Base-by-base conservation (phyloP, 305 asterid species). In the Euphrasia arctica region DNA sequence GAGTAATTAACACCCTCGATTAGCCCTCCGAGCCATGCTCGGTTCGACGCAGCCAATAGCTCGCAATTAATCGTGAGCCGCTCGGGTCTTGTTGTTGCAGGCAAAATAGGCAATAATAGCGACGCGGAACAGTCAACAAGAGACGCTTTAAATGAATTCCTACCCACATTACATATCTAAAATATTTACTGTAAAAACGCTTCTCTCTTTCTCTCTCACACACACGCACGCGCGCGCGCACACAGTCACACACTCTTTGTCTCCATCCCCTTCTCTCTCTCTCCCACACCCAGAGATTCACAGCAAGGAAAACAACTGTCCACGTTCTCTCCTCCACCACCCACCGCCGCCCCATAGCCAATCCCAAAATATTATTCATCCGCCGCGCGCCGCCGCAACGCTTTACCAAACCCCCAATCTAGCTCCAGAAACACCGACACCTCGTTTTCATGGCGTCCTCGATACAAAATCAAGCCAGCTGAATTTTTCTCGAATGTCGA, bases 401-500 rank as follows among this genome's bases (percentile, higher is more conserved):
- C 79, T 31, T 5, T 6, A 13, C 8, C 25, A 49, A 60, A 68
- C 64, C 36, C 65, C 65, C 57, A 64, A 5, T 55, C 59, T 63
- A 54, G 3, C 15, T 7, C 55, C 27, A 27, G 42, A 28, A 22
- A 13, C 72, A 43, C 5, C 54, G 64, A 74, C 50, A 18, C 59
- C 5, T 8, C 0, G 51, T 47, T 71, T 54, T 4, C 39, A 76
- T 79, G 87, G 58, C 8, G 80, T 50, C 55, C 68, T 60, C 58
- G 18, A 4, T 61, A 15, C 66, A 60, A 58, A 67, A 52, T 67
- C 76, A 62, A 48, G 64, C 41, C 66, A 36, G 69, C 50, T 73
- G 77, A 67, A 59, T 45, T 58, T 28, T 28, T 34, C 39, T 49
- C 4, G 56, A n/a, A 80, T 83, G 86, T 79, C 90, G 74, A 82